Base-by-base conservation (phyloP, 75 land plant species). In the Adiantum capillusveneris region DNA sequence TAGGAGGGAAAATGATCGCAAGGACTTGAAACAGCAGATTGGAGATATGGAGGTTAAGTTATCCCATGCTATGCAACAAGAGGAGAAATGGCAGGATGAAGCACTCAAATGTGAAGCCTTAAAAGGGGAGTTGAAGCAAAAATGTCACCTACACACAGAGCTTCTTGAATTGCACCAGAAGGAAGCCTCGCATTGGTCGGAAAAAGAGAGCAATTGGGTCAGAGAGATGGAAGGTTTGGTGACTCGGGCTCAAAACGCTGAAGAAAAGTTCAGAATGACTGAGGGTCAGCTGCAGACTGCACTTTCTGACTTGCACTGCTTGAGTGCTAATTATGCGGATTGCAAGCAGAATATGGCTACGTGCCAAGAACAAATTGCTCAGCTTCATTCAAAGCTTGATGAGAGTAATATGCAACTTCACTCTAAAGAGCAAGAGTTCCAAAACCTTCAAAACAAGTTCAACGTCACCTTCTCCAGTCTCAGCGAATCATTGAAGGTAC, bases 201-300 rank as follows among this genome's bases (percentile, higher is more conserved):
- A 43, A 19, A 27, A 64, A 45, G 26, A 64, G 55, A 31, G 41
- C 14, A 7, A 7, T 16, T 64, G 67, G 59, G 31, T 56, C 0
- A 29, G 3, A 18, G 73, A 70, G 53, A 63, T 44, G 31, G 56
- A 46, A 37, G 31, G 31, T 20, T 31, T 70, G 29, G 21, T 48
- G 2, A 27, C 27, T 31, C 39, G 56, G 12, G 30, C 64, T n/a
- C 17, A 57, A 42, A 48, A 2, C 0, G 22, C 46, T 50, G 62
- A 58, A 31, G 31, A 53, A 29, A 48, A 57, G 42, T 24, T 31
- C 14, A 26, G 19, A 25, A n/a, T 31, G 11, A 53, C 31, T 21
- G 61, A 64, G 6, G 20, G 25, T 19, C 31, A 46, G 25, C 21
- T 56, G 31, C 44, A 31, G 44, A 65, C 54, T 13, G 27, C 34